Conservation (phyloP, 176 grass and related monocot genomes). For the Cymbopogon citratus region DNA sequence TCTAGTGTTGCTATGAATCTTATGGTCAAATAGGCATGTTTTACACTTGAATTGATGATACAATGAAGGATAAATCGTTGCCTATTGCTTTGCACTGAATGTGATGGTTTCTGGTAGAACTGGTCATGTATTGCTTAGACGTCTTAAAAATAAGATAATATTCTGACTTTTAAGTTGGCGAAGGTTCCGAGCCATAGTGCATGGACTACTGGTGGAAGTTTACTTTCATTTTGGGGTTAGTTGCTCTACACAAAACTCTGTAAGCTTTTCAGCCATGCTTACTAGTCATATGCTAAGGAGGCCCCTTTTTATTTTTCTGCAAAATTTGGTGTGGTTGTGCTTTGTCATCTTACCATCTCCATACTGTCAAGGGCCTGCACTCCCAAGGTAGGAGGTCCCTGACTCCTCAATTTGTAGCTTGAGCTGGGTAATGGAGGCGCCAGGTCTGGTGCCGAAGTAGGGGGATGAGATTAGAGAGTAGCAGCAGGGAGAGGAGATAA, state of each 20-base stretch:
- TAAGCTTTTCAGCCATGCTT: not conserved
- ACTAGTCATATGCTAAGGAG: not conserved
- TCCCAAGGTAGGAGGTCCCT: too few relatives aligned
- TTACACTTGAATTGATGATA: not conserved
- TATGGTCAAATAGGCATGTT: not conserved
- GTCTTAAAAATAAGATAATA: not conserved
- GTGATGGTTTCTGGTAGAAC: not conserved
- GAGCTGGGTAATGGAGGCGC: too few relatives aligned
- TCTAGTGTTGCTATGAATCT: not conserved
- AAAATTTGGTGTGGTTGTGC: not conserved
- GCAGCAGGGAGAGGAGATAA: too few relatives aligned
- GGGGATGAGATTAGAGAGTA: too few relatives aligned
- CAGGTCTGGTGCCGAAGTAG: too few relatives aligned
- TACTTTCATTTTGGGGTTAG: not conserved
- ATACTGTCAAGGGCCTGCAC: too few relatives aligned
- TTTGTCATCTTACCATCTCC: slow-evolving; percentile 3
- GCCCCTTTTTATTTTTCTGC: not conserved
- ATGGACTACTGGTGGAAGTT: not conserved
- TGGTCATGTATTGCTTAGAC: not conserved
- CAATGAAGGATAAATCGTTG: not conserved
- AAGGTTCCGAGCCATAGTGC: not conserved
- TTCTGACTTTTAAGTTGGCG: not conserved
- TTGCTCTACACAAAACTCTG: not conserved
- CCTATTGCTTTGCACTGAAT: not conserved
- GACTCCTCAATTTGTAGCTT: too few relatives aligned